A percentile compares a stretch with the other conserved stretches of the same genome.
Conservation (phyloP, 257 asterid genomes). For the Solanum arcanum region DNA sequence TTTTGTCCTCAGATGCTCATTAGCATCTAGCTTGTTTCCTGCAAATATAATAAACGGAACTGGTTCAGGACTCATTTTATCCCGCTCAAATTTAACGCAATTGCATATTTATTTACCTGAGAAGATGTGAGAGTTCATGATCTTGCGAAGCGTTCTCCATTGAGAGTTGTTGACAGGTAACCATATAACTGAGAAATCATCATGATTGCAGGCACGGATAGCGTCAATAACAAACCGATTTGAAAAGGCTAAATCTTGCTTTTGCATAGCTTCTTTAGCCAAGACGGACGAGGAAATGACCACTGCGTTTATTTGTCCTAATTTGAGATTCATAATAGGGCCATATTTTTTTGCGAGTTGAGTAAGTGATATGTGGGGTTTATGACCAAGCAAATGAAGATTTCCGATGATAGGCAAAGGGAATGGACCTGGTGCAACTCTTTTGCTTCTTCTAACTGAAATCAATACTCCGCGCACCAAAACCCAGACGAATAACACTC, state of each 20-base stretch:
- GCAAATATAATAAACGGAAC: too few relatives aligned
- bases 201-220: slow-evolving; percentile 45
- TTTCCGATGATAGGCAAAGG: slow-evolving; percentile 65
- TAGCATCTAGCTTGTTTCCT: slow-evolving; percentile 45
- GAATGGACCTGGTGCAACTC: slow-evolving; percentile 23
- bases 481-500: slow-evolving; percentile 20
- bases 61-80: background rate
- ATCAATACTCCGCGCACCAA: background rate
- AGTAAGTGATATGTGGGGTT: slow-evolving; percentile 62
- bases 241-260: slow-evolving; percentile 58
- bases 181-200: slow-evolving; percentile 51
- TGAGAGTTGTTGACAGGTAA: slow-evolving; percentile 36
- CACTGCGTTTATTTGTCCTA: slow-evolving; percentile 45
- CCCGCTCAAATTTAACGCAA: background rate
- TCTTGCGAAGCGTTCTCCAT: slow-evolving; percentile 68
- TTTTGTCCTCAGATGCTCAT: slow-evolving; percentile 31
- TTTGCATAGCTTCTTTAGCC: slow-evolving; percentile 58
- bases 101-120: slow-evolving; percentile 2
- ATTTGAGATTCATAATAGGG: slow-evolving; percentile 56
- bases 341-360: slow-evolving; percentile 47
- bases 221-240: slow-evolving; percentile 36
- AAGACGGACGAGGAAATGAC: slow-evolving; percentile 44
- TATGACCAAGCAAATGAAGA: slow-evolving; percentile 59
- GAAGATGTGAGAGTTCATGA: slow-evolving; percentile 46
- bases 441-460: background rate